A percentile compares a stretch with the other conserved stretches of the same genome.
These are phyloP conservation scores for Podila epigama DNA, from an alignment of 192 early-diverging fungal genomes.

Conservation along the genomic window DNA sequence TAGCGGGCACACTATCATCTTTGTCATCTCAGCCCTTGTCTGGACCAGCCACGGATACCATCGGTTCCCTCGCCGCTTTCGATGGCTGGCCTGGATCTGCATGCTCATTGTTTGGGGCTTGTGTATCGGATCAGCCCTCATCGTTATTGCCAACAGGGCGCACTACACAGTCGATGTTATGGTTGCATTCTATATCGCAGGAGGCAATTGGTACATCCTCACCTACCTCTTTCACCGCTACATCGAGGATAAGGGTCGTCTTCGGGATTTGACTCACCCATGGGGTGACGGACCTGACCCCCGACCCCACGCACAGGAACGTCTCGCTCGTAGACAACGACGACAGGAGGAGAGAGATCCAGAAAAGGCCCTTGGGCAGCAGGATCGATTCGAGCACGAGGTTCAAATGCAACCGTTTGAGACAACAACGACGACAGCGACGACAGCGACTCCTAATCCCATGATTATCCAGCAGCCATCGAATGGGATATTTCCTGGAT, in stretches of 20 bases:
- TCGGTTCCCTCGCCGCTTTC: constrained; percentile 23
- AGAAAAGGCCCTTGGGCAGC: constrained; percentile 1
- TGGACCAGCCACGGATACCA: constrained; percentile 65
- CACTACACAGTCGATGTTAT: constrained; percentile 72
- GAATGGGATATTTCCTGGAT: not conserved
- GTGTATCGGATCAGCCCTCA: constrained; percentile 62
- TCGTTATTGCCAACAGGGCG: constrained; percentile 69
- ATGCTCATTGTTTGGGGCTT: constrained; percentile 54
- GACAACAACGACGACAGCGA: not conserved
- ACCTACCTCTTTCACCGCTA: constrained; percentile 22
- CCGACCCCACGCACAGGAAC: constrained; percentile 9
- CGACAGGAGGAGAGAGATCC: not conserved
- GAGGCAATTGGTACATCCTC: constrained; percentile 56
- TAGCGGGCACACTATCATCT: constrained; percentile 70
- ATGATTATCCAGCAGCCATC: not conserved
- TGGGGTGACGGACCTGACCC: constrained; percentile 37
- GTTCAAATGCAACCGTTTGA: not conserved
- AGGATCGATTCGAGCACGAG: not conserved
- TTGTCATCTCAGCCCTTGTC: constrained; percentile 64
- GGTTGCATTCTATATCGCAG: constrained; percentile 65
- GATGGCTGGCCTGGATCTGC: constrained; percentile 49
- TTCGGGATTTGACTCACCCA: constrained; percentile 30
- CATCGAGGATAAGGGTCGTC: constrained; percentile 24
- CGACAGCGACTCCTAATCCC: not conserved
- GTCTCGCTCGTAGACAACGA: not conserved